Percentiles rank a stretch among this genome's conserved stretches.
Evolutionary conservation across 1,139 yeast species (phyloP).

Genomic region (Taphrina betulina): DNA sequence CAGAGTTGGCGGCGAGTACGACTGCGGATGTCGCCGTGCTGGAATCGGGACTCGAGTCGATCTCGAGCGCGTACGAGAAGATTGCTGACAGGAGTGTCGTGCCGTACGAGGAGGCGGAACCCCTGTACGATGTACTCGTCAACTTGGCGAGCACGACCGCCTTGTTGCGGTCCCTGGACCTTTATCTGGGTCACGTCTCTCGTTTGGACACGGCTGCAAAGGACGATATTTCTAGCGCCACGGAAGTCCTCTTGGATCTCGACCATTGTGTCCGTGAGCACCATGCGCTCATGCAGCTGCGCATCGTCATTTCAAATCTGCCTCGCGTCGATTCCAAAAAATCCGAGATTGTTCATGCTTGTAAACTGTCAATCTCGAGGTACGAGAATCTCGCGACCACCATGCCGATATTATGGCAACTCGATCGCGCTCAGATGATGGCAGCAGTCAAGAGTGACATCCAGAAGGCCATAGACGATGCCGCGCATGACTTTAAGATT

Average conservation of each 20-base stretch:
- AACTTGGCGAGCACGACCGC: slow-evolving; percentile 13
- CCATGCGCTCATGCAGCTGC: slow-evolving; percentile 19
- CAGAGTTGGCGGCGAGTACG: slow-evolving; percentile 20
- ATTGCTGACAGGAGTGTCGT: slow-evolving; percentile 13
- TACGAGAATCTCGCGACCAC: slow-evolving; percentile 5
- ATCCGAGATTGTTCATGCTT: slow-evolving; percentile 12
- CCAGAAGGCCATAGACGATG: not conserved
- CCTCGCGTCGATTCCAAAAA: slow-evolving; percentile 1
- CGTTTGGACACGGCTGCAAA: slow-evolving; percentile 7
- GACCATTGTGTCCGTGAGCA: slow-evolving; percentile 1
- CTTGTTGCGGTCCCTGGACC: slow-evolving; percentile 10
- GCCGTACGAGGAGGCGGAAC: slow-evolving; percentile 30
- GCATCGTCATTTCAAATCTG: slow-evolving; percentile 6
- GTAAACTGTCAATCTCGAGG: not conserved
- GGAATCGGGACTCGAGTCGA: slow-evolving; percentile 7
- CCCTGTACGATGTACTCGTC: slow-evolving; percentile 13
- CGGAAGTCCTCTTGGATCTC: slow-evolving; percentile 8
- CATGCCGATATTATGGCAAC: not conserved
- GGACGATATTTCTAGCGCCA: not conserved
- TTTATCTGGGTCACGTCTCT: slow-evolving; percentile 3
- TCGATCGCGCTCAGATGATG: slow-evolving; percentile 10
- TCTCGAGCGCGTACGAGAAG: slow-evolving; percentile 4
- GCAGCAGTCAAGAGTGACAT: not conserved
- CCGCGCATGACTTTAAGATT: slow-evolving; percentile 1
- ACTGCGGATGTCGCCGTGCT: slow-evolving; percentile 16